Evolutionary conservation across 2,329 filamentous ascomycete genomes (phyloP).

Genomic region (Epichloe elymi): DNA sequence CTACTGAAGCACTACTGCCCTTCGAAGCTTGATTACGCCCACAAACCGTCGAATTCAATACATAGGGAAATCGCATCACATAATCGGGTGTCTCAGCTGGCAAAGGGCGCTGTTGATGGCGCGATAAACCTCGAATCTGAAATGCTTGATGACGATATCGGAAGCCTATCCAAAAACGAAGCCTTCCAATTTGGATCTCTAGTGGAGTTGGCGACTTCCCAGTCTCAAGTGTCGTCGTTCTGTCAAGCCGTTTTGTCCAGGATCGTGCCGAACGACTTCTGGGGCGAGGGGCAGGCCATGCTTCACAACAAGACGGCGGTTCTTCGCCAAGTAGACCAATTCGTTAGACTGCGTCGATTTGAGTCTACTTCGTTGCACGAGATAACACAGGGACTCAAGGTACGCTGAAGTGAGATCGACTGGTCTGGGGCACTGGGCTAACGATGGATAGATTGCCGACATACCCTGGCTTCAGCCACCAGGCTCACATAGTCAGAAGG

Average conservation of each 20-base stretch:
- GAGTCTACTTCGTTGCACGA: conserved; percentile 73
- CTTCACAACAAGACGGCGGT: conserved; percentile 48
- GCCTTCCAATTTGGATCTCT: conserved; percentile 27
- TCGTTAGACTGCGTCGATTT: conserved; percentile 65
- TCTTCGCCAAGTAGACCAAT: conserved; percentile 58
- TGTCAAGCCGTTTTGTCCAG: conserved; percentile 63
- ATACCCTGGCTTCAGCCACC: conserved; percentile 62
- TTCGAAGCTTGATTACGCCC: conserved; percentile 15
- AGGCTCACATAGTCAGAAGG: conserved; percentile 33
- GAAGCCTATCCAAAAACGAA: background rate
- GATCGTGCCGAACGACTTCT: conserved; percentile 63
- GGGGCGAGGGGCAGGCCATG: conserved; percentile 45
- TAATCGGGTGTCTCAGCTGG: background rate
- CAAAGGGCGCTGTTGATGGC: background rate
- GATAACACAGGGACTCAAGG: conserved; percentile 62
- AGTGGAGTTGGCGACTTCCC: conserved; percentile 54
- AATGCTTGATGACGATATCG: background rate
- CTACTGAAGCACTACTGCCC: conserved; percentile 76
- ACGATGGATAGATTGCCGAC: conserved; percentile 39
- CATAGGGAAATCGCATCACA: background rate
- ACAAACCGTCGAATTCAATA: background rate
- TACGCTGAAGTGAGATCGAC: conserved; percentile 20
- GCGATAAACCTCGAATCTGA: background rate
- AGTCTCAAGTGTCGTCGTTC: conserved; percentile 66
- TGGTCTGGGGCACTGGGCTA: background rate